Evolutionary conservation across 192 early-diverging fungal species (phyloP), one percentile per base, ranked within the genome.

Genomic region (Mycoemilia scoparia): DNA sequence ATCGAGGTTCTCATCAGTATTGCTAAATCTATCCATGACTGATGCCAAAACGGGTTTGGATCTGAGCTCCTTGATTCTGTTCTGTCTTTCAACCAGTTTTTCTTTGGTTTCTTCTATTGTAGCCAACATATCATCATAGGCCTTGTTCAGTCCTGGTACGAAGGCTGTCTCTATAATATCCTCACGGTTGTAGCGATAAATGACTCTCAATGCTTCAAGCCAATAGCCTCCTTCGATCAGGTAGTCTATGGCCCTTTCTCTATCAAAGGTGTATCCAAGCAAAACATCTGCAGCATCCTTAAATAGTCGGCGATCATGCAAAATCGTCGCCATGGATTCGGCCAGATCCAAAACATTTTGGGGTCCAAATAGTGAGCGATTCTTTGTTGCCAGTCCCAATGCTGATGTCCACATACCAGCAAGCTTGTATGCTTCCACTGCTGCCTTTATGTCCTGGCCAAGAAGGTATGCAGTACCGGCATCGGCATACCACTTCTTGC

Each of bases 91-190:
- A 3, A 28, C 22, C 30, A 50, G 38, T 3, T 50, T 24, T n/a
- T 41, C 34, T 36, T 46, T 26, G 43, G 57, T 49, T 32, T 55
- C 57, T 17, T n/a, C 31, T 22, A 57, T 36, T 14, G 60, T 66
- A 2, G 65, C 64, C 5, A 43, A 29, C 9, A 70, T 12, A 15
- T 24, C 27, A 1, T 32, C 5, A 3, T 34, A 31, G 9, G 52
- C 76, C 26, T 67, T 60, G 11, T 56, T 43, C 22, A 79, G 31
- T 1, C 71, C 82, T 0, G 85, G 85, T 6, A 51, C 60, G 19
- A 90, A 49, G 9, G 72, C 67, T 6, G 79, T 78, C n/a, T 74
- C 73, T 29, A 95, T 60, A 20, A 93, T 43, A 50, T 87, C 83
- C 0, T 48, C 18, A 10, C 75, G 74, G 21, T 58, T 46, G 24